Percentiles rank a stretch among this genome's conserved stretches.
Conservation (phyloP, 2,329 filamentous ascomycete species). For the Davidsoniella neocaledoniae region DNA sequence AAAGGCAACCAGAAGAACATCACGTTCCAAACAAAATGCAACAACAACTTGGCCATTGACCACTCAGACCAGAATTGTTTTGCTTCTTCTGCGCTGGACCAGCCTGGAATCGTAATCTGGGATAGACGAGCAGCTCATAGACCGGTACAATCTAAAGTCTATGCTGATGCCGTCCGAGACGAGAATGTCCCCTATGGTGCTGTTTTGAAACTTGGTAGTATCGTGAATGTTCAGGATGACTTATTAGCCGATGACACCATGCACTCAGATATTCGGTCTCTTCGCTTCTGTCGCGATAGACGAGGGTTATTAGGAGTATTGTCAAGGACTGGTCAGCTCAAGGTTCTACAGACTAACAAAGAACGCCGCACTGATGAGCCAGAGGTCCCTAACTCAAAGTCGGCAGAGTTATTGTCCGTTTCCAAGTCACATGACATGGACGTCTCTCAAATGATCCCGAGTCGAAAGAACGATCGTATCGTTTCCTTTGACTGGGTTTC, state of each 20-base stretch:
- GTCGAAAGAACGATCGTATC: conserved; percentile 40
- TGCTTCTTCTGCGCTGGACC: conserved; percentile 59
- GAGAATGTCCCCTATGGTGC: conserved; percentile 47
- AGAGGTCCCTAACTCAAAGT: conserved; percentile 23
- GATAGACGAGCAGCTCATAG: conserved; percentile 49
- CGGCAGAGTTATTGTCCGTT: conserved; percentile 37
- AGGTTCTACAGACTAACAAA: conserved; percentile 40
- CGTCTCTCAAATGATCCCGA: conserved; percentile 34
- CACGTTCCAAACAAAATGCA: conserved; percentile 48
- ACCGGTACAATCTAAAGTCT: conserved; percentile 34
- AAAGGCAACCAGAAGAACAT: conserved; percentile 24
- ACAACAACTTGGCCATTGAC: conserved; percentile 61
- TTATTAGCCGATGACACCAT: conserved; percentile 35
- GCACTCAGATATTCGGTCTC: conserved; percentile 42
- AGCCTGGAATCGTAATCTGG: conserved; percentile 62
- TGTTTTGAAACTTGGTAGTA: conserved; percentile 38
- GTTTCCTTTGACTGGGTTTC: conserved; percentile 55
- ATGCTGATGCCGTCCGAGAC: conserved; percentile 40
- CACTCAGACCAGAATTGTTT: conserved; percentile 71
- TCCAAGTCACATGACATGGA: conserved; percentile 45
- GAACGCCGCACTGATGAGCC: conserved; percentile 26
- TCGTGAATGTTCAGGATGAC: conserved; percentile 37
- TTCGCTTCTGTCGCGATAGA: conserved; percentile 46
- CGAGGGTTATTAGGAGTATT: conserved; percentile 44
- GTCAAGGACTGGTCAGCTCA: conserved; percentile 45